A percentile compares a stretch with the other conserved stretches of the same genome.
Conservation (phyloP, 805 yeast species). For the Clavispora fructus region DNA sequence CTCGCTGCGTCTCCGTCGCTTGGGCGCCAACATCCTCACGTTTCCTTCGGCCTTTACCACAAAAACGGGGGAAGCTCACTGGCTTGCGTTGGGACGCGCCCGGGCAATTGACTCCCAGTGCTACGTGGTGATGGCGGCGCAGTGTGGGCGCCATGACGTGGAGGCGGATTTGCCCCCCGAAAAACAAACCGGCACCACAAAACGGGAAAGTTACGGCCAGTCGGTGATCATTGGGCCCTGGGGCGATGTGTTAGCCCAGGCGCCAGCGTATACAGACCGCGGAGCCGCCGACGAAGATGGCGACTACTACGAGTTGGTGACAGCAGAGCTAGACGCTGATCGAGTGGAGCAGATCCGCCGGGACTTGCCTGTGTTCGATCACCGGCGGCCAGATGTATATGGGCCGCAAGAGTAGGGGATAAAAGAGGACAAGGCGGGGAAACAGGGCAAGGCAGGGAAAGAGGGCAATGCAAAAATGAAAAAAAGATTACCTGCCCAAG, state of each 20-base stretch:
- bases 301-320: constrained; percentile 38
- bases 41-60: constrained; percentile 93
- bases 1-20: constrained; percentile 49
- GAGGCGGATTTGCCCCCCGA: constrained; percentile 28
- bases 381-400: constrained; percentile 61
- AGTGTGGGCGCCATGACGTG: constrained; percentile 70
- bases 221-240: constrained; percentile 86
- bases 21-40: constrained; percentile 73
- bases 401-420: constrained; percentile 16
- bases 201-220: constrained; percentile 80
- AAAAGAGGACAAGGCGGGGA: no score
- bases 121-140: constrained; percentile 86
- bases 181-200: constrained; percentile 15
- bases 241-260: constrained; percentile 69
- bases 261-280: constrained; percentile 24
- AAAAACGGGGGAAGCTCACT: constrained; percentile 87
- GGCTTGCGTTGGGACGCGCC: constrained; percentile 74
- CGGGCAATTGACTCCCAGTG: constrained; percentile 87
- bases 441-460: no score
- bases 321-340: constrained; percentile 63
- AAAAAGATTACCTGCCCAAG: no score
- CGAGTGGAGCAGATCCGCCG: constrained; percentile 46
- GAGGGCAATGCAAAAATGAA: no score
- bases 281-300: constrained; percentile 23
- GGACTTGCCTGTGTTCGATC: constrained; percentile 75